phyloP scores from a whole-genome alignment of 225 moss, liverwort and hornwort species.

The Takakia lepidozioides region DNA sequence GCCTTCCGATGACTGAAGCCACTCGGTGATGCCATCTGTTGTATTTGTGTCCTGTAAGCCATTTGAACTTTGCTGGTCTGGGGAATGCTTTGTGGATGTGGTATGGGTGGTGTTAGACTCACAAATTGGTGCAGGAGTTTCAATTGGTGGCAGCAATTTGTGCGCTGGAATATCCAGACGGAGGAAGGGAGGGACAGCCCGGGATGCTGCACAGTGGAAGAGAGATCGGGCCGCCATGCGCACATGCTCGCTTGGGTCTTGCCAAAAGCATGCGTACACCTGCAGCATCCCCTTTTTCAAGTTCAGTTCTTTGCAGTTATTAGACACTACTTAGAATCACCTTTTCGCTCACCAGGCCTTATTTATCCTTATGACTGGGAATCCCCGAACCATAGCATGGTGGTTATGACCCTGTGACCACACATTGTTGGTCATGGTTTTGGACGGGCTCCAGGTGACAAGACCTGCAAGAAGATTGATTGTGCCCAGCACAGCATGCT shows the following conservation, averaged over 20 bases:
- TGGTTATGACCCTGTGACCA: too few species aligned
- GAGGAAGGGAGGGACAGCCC: conserved; percentile 8
- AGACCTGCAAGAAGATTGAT: too few species aligned
- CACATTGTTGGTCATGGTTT: too few species aligned
- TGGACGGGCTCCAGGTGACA: too few species aligned
- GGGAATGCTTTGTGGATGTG: not conserved
- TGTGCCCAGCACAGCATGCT: too few species aligned
- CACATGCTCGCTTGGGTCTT: conserved; percentile 12
- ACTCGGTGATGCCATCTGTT: not conserved
- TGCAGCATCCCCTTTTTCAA: not conserved
- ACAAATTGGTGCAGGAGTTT: not conserved
- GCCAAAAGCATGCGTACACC: conserved; percentile 11
- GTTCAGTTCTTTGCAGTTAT: too few species aligned
- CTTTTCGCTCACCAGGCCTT: too few species aligned
- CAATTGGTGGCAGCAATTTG: not conserved
- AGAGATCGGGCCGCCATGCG: conserved; percentile 11
- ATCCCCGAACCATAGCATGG: too few species aligned
- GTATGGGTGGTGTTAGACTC: not conserved
- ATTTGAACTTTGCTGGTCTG: too few species aligned
- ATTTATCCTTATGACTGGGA: too few species aligned
- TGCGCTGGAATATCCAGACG: not conserved
- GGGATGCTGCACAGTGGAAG: conserved; percentile 9
- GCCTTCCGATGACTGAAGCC: conserved; percentile 8
- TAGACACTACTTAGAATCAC: too few species aligned
- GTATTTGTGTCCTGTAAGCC: not conserved